Evolutionary conservation across 169 alveolate genomes (phyloP).

Genomic region (Plasmodium sp.): DNA sequence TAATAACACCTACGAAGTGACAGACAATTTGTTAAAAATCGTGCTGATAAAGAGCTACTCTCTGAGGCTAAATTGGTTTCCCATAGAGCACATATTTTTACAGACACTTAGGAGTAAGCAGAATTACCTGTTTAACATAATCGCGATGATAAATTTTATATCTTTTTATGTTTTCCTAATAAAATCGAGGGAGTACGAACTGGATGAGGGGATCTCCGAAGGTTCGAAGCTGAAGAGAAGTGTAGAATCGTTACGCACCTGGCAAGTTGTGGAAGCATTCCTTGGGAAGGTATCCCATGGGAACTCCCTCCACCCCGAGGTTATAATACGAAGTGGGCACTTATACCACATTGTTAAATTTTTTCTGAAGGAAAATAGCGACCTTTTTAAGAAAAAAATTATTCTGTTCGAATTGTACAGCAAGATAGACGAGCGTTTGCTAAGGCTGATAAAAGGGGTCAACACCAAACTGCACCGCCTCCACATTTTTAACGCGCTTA

Average conservation of each 20-base stretch:
- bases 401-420: conserved; percentile 21
- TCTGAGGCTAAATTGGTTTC: not conserved
- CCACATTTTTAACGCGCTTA: not conserved
- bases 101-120: not conserved
- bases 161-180: conserved; percentile 39
- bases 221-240: not conserved
- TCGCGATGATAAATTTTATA: conserved; percentile 26
- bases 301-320: not conserved
- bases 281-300: not conserved
- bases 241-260: not conserved
- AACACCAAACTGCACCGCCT: conserved; percentile 7
- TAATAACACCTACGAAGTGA: conserved; percentile 23
- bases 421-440: conserved; percentile 27
- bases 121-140: conserved; percentile 18
- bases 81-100: conserved; percentile 4
- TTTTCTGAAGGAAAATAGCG: conserved; percentile 28
- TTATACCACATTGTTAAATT: conserved; percentile 20
- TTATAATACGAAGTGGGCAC: not conserved
- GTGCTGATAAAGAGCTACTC: conserved; percentile 10
- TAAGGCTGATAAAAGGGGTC: conserved; percentile 1
- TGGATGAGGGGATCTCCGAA: not conserved
- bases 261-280: not conserved
- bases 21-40: conserved; percentile 39
- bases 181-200: conserved; percentile 14
- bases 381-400: conserved; percentile 28